phyloP scores from a whole-genome alignment of 2,329 filamentous ascomycete genomes.

The Aspergillus floridensis region DNA sequence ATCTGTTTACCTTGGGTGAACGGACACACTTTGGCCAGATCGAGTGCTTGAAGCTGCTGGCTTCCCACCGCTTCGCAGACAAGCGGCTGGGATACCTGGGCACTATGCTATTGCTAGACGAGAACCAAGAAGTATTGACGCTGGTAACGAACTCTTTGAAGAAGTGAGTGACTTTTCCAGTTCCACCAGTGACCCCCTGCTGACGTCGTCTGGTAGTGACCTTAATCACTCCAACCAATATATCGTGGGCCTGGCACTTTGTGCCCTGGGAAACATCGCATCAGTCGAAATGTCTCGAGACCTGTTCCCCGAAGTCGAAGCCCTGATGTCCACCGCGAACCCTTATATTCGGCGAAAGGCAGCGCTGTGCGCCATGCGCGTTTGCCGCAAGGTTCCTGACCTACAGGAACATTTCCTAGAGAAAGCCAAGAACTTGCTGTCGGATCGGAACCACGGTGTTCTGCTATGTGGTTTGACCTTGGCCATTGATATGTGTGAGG shows the following conservation, averaged over 20 bases:
- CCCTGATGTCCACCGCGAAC: slow-evolving; percentile 84
- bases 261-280: slow-evolving; percentile 95
- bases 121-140: slow-evolving; percentile 97
- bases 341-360: slow-evolving; percentile 98
- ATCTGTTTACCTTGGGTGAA: slow-evolving; percentile 96
- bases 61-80: slow-evolving; percentile 95
- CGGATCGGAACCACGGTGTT: slow-evolving; percentile 94
- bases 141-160: slow-evolving; percentile 96
- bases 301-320: slow-evolving; percentile 93
- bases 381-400: slow-evolving; percentile 96
- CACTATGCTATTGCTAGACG: slow-evolving; percentile 91
- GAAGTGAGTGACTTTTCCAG: slow-evolving; percentile 62
- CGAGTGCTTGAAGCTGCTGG: slow-evolving; percentile 95
- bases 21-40: slow-evolving; percentile 99
- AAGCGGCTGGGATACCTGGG: slow-evolving; percentile 94
- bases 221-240: slow-evolving; percentile 97
- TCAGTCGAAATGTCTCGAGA: slow-evolving; percentile 98
- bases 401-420: slow-evolving; percentile 96
- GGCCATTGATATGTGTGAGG: slow-evolving; percentile 88
- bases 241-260: slow-evolving; percentile 92
- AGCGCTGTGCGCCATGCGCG: slow-evolving; percentile 97
- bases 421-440: slow-evolving; percentile 81
- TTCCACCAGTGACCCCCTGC: slow-evolving; percentile 13
- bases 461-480: slow-evolving; percentile 88
- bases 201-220: slow-evolving; percentile 62